Percentiles rank a stretch among this genome's conserved stretches.
Evolutionary conservation across 2,329 filamentous ascomycete species (phyloP).

Genomic region (Apiospora sp.): DNA sequence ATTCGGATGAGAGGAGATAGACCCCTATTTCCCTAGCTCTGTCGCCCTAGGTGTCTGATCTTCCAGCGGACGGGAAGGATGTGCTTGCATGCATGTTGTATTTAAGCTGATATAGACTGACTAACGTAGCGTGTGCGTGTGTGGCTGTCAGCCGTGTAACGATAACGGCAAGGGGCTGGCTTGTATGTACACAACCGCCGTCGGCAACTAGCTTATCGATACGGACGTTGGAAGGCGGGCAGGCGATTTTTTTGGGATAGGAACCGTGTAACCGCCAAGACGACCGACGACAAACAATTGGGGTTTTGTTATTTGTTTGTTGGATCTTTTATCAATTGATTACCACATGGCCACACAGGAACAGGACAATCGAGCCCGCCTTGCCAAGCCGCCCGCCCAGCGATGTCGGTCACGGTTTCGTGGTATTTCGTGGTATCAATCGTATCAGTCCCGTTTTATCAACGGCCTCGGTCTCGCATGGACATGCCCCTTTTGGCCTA

Average conservation of each 20-base stretch:
- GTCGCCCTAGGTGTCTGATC: background rate
- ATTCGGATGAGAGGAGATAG: background rate
- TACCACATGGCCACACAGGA: background rate
- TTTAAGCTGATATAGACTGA: background rate
- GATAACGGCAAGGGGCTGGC: background rate
- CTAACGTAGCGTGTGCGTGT: background rate
- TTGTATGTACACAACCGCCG: background rate
- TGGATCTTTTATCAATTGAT: constrained; percentile 4
- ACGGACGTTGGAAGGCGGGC: background rate
- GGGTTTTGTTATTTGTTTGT: background rate
- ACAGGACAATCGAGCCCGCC: background rate
- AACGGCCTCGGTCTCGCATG: background rate
- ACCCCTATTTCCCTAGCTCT: background rate
- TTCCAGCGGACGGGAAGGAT: background rate
- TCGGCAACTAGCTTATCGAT: background rate
- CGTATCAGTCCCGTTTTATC: constrained; percentile 18
- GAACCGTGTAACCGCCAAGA: constrained; percentile 3
- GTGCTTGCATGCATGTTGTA: background rate
- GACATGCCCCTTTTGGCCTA: background rate
- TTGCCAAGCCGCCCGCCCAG: background rate
- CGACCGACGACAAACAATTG: background rate
- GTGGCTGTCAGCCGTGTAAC: background rate
- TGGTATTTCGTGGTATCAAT: background rate
- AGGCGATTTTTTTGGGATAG: background rate
- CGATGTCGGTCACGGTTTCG: background rate